Evolutionary conservation across 768 basidiomycete genomes (phyloP), one percentile per base, ranked within the genome.

Genomic region (Leccinum obscurum): DNA sequence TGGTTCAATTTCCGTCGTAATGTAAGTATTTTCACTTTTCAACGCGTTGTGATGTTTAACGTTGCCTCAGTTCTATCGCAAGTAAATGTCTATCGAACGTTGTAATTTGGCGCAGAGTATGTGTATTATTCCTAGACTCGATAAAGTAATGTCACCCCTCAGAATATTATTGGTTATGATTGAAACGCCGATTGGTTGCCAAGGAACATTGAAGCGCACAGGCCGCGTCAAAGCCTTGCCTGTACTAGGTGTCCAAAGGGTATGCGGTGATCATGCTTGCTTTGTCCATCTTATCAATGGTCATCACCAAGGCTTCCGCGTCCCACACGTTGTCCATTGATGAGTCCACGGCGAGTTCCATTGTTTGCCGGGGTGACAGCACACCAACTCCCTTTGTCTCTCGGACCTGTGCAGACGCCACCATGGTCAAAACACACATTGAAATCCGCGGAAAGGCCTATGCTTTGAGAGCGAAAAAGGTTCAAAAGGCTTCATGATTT

Each of bases 1-100:
- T 95, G 95, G 89, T 96, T 98, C 78, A 94, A 93, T 76, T 97
- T 96, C 83, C 86, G 93, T 48, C 88, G 93, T 57, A 94, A 93
- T 74, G 93, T 95, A 73, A 78, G 92, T 79, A 22, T 59, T 34
- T 30, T 32, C 30, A 52, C 61, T 58, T 50, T 61, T 60, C 52
- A 20, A 20, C 35, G 49, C 49, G 53, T 62, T 61, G 55, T 56
- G 58, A 54, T 58, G 59, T 64, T 65, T 35, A 71, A 62, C 60
- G 44, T 41, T 63, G 58, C 26, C 65, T 20, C 62, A 91, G 90
- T 92, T 92, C 75, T 92, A 92, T 74, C 87, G 90, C 71, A 92
- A 92, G 76, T 92, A 80, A 76, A 61, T 58, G 59, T 59, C 60
- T 44, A 53, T 62, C 64, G 58, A 62, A 53, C 62, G 56, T 58